Base-by-base conservation (phyloP, 192 early-diverging fungal genomes). In the Rhizophagus sp. region DNA sequence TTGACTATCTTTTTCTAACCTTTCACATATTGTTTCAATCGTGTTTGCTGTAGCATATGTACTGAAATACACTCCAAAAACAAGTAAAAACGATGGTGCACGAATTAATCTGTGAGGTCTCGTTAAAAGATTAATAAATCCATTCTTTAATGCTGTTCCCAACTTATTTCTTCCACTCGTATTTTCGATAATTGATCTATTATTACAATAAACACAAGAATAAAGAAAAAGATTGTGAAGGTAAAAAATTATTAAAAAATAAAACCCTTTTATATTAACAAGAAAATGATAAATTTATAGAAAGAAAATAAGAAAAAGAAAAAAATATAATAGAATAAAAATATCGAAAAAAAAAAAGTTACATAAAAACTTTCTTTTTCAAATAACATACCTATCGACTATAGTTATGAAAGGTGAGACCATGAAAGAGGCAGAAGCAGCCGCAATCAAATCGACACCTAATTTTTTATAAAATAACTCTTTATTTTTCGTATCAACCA, bases 181-280 rank as follows among this genome's bases (percentile, higher is more conserved):
- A 65, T 86, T 86, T 79, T 86, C 87, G 67, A 88, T 86, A 33
- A 88, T 86, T 17, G 85, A 83, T 81, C 85, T 88, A 65, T 27
- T 57, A 9, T 62, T 19, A 74, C 2, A 4, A 36, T 24, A 36
- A 22, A n/a, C 25, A 9, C 17, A 62, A 27, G 52, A 17, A 22
- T 22, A 22, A 57, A 17, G 17, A 52, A 52, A 52, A 17, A 12
- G 44, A 47, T 12, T 12, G 44, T 47, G 44, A 22, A 57, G 4
- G 17, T 66, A 27, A n/a, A 39, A 41, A 41, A 36, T 36, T 36
- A 36, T 36, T 36, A 36, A 70, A 70, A 22, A 17, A 76, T 13
- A 22, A 72, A 39, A 67, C n/a, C 22, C 19, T 30, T 30, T 30
- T 39, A 75, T 22, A 36, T 9, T 1, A 27, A 9, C 22, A 70